Evolutionary conservation across 441 rosid genomes (phyloP).

Genomic region (Pelargonium exstipulatum): DNA sequence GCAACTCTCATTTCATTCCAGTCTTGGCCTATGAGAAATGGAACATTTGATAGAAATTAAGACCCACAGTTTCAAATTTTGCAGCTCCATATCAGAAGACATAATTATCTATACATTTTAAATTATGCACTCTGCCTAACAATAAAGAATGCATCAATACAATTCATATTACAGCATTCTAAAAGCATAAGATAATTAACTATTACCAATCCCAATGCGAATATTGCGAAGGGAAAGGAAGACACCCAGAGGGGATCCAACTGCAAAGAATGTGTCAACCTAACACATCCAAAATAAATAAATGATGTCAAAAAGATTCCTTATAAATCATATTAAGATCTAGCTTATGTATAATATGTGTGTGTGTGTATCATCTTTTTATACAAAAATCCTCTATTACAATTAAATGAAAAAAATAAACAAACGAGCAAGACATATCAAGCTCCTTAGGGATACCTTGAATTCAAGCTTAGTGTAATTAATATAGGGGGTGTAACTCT

Average conservation of each 20-base stretch:
- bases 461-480: constrained; percentile 87
- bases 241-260: constrained; percentile 97
- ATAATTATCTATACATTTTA: neutral
- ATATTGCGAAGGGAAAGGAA: constrained; percentile 84
- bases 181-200: neutral
- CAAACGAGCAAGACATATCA: neutral
- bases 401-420: constrained; percentile 2
- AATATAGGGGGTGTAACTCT: constrained; percentile 64
- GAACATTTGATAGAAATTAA: neutral
- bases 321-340: neutral
- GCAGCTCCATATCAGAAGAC: neutral
- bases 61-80: neutral
- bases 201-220: constrained; percentile 79
- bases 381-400: neutral
- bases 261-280: constrained; percentile 97
- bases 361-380: no score
- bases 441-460: constrained; percentile 37
- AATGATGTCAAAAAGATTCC: constrained; percentile 11
- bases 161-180: neutral
- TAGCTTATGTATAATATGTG: neutral
- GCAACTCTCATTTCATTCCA: constrained; percentile 5
- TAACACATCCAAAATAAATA: constrained; percentile 24
- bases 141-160: neutral
- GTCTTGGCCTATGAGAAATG: neutral
- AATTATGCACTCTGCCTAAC: neutral